These are phyloP conservation scores for Beauveria asiatica DNA, from an alignment of 2,329 filamentous ascomycete species.

Conservation along the genomic window DNA sequence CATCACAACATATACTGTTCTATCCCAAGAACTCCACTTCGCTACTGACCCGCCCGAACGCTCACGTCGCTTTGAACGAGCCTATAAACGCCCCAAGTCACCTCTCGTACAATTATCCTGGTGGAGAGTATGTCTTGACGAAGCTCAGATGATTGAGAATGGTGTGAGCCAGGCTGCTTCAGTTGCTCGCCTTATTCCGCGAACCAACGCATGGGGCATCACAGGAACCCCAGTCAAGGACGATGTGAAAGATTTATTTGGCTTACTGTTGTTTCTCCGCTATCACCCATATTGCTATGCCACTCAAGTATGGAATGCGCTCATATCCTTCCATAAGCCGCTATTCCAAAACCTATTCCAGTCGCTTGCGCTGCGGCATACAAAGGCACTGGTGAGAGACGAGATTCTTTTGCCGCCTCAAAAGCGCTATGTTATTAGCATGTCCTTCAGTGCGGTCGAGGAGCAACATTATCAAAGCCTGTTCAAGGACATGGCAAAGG, in stretches of 20 bases:
- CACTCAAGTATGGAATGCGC: slow-evolving; percentile 55
- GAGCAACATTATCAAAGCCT: slow-evolving; percentile 78
- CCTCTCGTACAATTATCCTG: slow-evolving; percentile 74
- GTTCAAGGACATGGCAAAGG: slow-evolving; percentile 65
- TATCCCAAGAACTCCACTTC: slow-evolving; percentile 76
- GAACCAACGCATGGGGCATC: slow-evolving; percentile 84
- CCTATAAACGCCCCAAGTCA: slow-evolving; percentile 58
- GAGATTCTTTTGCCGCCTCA: slow-evolving; percentile 76
- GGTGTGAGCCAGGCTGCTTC: slow-evolving; percentile 76
- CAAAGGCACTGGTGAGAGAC: slow-evolving; percentile 68
- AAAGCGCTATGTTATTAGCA: slow-evolving; percentile 76
- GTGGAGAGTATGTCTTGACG: slow-evolving; percentile 77
- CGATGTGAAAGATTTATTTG: slow-evolving; percentile 67
- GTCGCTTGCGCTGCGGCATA: slow-evolving; percentile 71
- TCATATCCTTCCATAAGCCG: slow-evolving; percentile 52
- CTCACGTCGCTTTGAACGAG: slow-evolving; percentile 53
- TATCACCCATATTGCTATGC: slow-evolving; percentile 67
- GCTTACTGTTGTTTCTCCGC: slow-evolving; percentile 70
- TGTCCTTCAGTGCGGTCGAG: slow-evolving; percentile 84
- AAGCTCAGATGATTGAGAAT: slow-evolving; percentile 88
- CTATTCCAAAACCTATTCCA: slow-evolving; percentile 63
- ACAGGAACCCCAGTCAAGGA: slow-evolving; percentile 81
- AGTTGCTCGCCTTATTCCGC: slow-evolving; percentile 70
- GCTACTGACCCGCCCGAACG: slow-evolving; percentile 63
- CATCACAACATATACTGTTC: slow-evolving; percentile 57